These are phyloP conservation scores for Abrus pulchellus DNA, from an alignment of 306 rosid genomes.

Conservation along the genomic window DNA sequence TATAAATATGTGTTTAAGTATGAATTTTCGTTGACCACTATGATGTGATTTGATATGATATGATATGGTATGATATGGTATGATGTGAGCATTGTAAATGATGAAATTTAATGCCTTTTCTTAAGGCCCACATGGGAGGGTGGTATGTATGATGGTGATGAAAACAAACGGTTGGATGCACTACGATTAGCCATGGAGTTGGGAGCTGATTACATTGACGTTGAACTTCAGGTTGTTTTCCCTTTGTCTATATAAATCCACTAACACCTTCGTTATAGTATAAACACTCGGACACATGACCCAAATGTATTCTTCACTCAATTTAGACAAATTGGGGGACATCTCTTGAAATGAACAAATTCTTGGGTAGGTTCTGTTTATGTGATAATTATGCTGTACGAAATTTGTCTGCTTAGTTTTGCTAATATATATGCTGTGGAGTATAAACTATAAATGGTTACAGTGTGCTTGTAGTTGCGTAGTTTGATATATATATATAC, in stretches of 20 bases:
- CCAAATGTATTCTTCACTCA: background rate
- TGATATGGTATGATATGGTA: too few relatives aligned
- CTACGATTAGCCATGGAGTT: conserved; percentile 79
- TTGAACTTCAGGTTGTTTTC: conserved; percentile 79
- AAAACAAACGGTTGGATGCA: conserved; percentile 68
- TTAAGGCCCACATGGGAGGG: conserved; percentile 90
- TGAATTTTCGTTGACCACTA: conserved; percentile 8
- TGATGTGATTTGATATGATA: too few relatives aligned
- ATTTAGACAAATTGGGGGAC: background rate
- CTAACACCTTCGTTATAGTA: conserved; percentile 3
- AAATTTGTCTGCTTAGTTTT: background rate
- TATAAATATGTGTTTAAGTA: background rate
- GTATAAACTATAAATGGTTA: conserved; percentile 22
- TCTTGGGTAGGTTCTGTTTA: conserved; percentile 33
- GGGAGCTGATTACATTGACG: conserved; percentile 88
- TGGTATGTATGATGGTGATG: conserved; percentile 87
- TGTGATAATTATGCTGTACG: conserved; percentile 7
- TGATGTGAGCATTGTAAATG: conserved; percentile 15
- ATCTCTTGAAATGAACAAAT: background rate
- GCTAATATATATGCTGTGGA: conserved; percentile 2
- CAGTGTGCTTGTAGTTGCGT: conserved; percentile 3
- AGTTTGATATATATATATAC: conserved; percentile 14
- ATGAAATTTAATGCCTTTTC: background rate
- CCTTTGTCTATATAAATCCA: background rate
- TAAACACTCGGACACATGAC: background rate